phyloP scores from a whole-genome alignment of 495 filamentous ascomycete species.

The Darksidea phi region DNA sequence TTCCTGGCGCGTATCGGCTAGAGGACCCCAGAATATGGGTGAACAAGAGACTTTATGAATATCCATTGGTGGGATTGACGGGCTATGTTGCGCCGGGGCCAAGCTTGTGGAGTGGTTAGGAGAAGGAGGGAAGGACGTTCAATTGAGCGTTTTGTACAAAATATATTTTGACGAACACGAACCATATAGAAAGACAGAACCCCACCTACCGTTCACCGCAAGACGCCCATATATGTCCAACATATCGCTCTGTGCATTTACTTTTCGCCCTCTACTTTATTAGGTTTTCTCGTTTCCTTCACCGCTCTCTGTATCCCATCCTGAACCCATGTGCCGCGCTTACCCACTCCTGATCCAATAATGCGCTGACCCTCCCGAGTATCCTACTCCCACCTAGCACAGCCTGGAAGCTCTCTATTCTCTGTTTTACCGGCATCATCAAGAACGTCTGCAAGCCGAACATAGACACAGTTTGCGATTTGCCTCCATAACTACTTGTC shows the following conservation, averaged over 20 bases:
- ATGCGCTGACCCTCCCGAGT: constrained; percentile 50
- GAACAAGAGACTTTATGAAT: neutral
- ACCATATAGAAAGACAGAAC: no score
- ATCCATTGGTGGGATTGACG: constrained; percentile 8
- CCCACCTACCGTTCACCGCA: no score
- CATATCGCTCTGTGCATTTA: no score
- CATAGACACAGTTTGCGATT: neutral
- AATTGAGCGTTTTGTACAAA: no score
- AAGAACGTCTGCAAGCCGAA: constrained; percentile 58
- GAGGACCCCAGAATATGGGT: constrained; percentile 14
- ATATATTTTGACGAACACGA: no score
- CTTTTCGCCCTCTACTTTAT: no score
- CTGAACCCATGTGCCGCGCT: constrained; percentile 26
- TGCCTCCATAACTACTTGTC: neutral
- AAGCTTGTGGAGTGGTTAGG: constrained; percentile 19
- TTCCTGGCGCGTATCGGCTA: constrained; percentile 20
- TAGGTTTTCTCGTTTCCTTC: no score
- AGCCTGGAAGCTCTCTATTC: constrained; percentile 41
- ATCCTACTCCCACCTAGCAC: constrained; percentile 56
- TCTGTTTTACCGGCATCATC: constrained; percentile 53
- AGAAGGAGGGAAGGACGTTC: neutral
- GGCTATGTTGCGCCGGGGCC: constrained; percentile 17
- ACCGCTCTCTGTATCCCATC: no score
- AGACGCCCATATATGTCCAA: no score
- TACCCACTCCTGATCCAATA: constrained; percentile 44